phyloP scores from a whole-genome alignment of 345 rosid species.

The Eucalyptus cloeziana region DNA sequence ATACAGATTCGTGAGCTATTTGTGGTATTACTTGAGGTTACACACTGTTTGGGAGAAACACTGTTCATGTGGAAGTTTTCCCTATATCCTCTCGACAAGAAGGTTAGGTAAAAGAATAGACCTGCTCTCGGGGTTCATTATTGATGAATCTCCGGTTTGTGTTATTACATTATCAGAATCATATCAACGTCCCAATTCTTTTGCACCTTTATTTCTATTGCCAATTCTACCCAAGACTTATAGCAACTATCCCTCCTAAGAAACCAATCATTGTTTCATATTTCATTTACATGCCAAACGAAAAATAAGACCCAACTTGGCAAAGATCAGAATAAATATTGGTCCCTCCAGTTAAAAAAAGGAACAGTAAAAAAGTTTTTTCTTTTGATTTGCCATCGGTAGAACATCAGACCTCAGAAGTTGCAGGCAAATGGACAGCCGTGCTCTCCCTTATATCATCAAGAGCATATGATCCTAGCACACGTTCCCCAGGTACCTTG shows the following conservation, averaged over 20 bases:
- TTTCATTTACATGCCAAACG: background rate
- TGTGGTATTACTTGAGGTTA: background rate
- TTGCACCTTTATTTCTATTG: background rate
- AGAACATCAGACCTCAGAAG: slow-evolving; percentile 51
- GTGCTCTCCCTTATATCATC: slow-evolving; percentile 57
- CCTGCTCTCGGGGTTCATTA: background rate
- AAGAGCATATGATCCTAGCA: slow-evolving; percentile 66
- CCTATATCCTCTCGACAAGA: background rate
- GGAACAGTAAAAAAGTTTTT: background rate
- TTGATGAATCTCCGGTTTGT: background rate
- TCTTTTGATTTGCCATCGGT: background rate
- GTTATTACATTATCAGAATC: background rate
- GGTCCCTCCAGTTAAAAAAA: background rate
- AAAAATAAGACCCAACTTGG: background rate
- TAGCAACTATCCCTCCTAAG: background rate
- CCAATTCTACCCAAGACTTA: background rate
- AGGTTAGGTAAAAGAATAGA: background rate
- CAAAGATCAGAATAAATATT: background rate
- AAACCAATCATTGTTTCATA: background rate
- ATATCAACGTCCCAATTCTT: background rate
- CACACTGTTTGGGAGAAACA: background rate
- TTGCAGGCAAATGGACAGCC: slow-evolving; percentile 54
- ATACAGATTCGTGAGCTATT: background rate
- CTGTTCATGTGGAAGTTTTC: background rate
- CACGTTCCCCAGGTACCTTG: slow-evolving; percentile 87